These are phyloP conservation scores for Lentinula guzmanii DNA, from an alignment of 768 basidiomycete genomes.

Conservation along the genomic window DNA sequence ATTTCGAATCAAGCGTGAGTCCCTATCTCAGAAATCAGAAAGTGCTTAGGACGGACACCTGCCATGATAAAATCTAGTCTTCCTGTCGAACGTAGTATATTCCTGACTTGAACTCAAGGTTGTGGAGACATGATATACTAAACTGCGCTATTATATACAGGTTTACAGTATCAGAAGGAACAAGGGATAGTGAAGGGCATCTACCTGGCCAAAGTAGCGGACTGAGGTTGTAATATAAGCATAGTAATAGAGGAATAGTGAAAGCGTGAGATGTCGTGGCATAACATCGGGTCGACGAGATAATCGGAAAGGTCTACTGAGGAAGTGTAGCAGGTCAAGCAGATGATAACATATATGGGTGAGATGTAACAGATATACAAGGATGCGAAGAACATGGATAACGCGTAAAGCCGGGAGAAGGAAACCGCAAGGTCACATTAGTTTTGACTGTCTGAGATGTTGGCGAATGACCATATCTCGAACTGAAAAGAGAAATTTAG, in stretches of 20 bases:
- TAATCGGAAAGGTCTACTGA: neutral
- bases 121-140: neutral
- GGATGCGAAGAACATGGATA: neutral
- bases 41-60: neutral
- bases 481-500: conserved; percentile 31
- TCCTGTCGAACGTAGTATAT: too few species aligned
- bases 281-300: neutral
- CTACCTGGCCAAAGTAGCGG: too few species aligned
- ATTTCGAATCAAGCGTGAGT: neutral
- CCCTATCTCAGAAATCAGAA: neutral
- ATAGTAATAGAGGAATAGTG: neutral
- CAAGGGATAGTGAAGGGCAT: neutral
- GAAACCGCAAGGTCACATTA: conserved; percentile 37
- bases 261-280: neutral
- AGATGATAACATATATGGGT: neutral
- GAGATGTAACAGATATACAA: neutral
- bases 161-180: neutral
- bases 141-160: neutral
- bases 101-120: too few species aligned
- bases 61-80: too few species aligned
- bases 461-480: conserved; percentile 80
- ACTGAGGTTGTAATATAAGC: too few species aligned
- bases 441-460: conserved; percentile 67
- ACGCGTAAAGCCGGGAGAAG: neutral
- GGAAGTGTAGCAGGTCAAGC: neutral